phyloP scores from a whole-genome alignment of 352 stramenopile species.

The Globisporangium spiculum region DNA sequence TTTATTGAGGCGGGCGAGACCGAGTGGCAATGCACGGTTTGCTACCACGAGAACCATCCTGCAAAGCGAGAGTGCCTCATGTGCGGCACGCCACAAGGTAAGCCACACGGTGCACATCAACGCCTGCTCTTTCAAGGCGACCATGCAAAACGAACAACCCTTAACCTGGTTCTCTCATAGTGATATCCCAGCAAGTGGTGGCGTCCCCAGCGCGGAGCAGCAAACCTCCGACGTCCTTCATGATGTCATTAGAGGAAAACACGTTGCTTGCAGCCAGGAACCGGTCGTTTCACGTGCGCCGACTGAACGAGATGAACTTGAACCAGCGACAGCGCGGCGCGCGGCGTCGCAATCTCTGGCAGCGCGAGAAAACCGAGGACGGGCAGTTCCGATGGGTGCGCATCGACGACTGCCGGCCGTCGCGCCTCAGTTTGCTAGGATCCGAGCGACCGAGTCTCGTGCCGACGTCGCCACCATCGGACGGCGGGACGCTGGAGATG shows the following conservation, averaged over 20 bases:
- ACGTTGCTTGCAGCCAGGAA: constrained; percentile 53
- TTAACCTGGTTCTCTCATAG: constrained; percentile 21
- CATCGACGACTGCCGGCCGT: constrained; percentile 62
- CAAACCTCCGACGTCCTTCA: constrained; percentile 29
- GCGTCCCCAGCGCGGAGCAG: constrained; percentile 26
- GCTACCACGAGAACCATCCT: constrained; percentile 84
- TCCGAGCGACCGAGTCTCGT: constrained; percentile 19
- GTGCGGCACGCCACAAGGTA: constrained; percentile 77
- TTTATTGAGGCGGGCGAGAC: constrained; percentile 64
- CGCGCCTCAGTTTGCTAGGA: constrained; percentile 57
- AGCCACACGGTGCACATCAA: neutral
- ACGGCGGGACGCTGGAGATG: constrained; percentile 21
- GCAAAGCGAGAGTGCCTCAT: constrained; percentile 80
- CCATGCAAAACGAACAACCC: neutral
- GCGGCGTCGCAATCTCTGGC: constrained; percentile 71
- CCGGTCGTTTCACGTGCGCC: constrained; percentile 74
- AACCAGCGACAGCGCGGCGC: constrained; percentile 75
- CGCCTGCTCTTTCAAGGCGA: neutral
- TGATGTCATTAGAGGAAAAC: constrained; percentile 26
- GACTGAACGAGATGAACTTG: constrained; percentile 78
- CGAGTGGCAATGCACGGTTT: constrained; percentile 83
- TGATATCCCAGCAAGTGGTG: constrained; percentile 63
- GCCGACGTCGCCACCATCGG: constrained; percentile 12
- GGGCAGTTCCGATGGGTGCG: constrained; percentile 80
- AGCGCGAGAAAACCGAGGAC: constrained; percentile 67